phyloP scores from a whole-genome alignment of 257 asterid genomes.

The Parsonsia alboflavescens region DNA sequence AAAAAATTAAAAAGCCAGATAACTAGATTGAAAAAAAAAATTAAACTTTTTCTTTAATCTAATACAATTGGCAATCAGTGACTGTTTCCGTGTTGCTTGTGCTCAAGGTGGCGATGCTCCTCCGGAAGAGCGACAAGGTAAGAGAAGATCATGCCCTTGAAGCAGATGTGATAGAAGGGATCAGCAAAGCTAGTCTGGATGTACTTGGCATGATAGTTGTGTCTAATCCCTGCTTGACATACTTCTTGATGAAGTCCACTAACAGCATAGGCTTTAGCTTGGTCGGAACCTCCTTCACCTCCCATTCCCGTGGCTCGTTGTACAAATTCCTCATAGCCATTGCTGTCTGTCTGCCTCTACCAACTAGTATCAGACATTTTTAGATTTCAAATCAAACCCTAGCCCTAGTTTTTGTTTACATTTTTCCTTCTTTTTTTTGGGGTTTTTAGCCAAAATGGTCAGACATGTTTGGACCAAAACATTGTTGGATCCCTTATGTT shows the following conservation, averaged over 20 bases:
- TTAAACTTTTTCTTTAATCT: too few species aligned
- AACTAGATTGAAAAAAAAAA: too few species aligned
- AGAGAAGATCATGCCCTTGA: conserved; percentile 78
- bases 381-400: conserved; percentile 25
- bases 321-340: conserved; percentile 69
- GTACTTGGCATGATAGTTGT: conserved; percentile 62
- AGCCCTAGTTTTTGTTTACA: not conserved
- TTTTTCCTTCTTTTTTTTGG: not conserved
- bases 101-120: conserved; percentile 96
- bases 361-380: not conserved
- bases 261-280: conserved; percentile 66
- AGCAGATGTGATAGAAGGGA: conserved; percentile 72
- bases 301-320: conserved; percentile 72
- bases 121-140: conserved; percentile 90
- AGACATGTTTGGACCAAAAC: too few species aligned
- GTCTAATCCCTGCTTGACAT: conserved; percentile 46
- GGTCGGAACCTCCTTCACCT: conserved; percentile 71
- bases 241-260: conserved; percentile 33
- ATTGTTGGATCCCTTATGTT: too few species aligned
- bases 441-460: too few species aligned
- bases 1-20: too few species aligned
- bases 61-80: conserved; percentile 53
- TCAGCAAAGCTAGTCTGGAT: conserved; percentile 59
- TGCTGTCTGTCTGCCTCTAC: not conserved
- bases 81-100: conserved; percentile 52